Evolutionary conservation across 148 eudicot species (phyloP).

Genomic region (Simmondsia chinensis): DNA sequence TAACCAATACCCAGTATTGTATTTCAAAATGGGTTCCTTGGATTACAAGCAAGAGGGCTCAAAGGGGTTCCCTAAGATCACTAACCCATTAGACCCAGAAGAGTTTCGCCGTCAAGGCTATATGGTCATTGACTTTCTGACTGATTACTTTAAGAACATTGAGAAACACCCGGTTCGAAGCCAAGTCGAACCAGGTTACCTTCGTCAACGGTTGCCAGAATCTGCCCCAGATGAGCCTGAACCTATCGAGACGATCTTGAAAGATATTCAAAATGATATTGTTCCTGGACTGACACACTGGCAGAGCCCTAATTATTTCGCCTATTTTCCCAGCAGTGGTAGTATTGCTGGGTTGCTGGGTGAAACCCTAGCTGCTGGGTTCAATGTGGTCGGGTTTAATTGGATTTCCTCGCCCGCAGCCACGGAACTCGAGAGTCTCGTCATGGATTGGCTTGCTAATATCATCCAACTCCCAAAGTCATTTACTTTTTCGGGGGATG

Average conservation of each 20-base stretch:
- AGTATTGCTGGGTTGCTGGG: conserved; percentile 32
- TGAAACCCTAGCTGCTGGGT: conserved; percentile 25
- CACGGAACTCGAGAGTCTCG: conserved; percentile 30
- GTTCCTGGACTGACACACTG: conserved; percentile 33
- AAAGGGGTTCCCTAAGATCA: conserved; percentile 1
- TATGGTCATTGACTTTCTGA: conserved; percentile 25
- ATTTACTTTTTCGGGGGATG: conserved; percentile 24
- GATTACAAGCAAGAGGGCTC: conserved; percentile 12
- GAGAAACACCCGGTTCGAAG: conserved; percentile 31
- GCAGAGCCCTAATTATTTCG: conserved; percentile 39
- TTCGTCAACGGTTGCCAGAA: conserved; percentile 15
- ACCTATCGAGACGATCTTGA: conserved; percentile 30
- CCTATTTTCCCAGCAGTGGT: conserved; percentile 30
- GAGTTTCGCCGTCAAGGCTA: conserved; percentile 27
- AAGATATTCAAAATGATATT: conserved; percentile 23
- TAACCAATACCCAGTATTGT: too few relatives aligned
- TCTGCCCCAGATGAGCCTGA: conserved; percentile 26
- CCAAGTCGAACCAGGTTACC: conserved; percentile 34
- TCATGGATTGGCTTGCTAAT: conserved; percentile 32
- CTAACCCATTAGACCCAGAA: conserved; percentile 29
- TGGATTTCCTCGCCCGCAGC: conserved; percentile 40
- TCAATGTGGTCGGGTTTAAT: conserved; percentile 34
- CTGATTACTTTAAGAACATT: conserved; percentile 27
- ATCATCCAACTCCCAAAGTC: conserved; percentile 26
- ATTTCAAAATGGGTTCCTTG: conserved; percentile 22